phyloP scores from a whole-genome alignment of 352 stramenopile species.

The Phytophthora vignae region DNA sequence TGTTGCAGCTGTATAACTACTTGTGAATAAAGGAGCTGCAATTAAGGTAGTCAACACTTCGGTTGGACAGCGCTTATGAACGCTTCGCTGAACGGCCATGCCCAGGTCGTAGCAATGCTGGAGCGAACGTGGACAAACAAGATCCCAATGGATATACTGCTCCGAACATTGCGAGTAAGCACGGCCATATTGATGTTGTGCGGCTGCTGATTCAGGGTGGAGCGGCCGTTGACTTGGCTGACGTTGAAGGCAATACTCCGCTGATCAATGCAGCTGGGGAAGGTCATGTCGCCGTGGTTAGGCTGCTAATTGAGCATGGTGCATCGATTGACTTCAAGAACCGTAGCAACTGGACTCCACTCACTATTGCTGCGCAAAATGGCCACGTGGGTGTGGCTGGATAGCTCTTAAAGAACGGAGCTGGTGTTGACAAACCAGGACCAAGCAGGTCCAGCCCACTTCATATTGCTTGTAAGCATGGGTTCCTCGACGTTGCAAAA shows the following conservation, averaged over 20 bases:
- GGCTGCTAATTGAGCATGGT: slow-evolving; percentile 5
- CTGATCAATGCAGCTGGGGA: slow-evolving; percentile 9
- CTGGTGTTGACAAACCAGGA: background rate
- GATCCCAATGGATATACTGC: background rate
- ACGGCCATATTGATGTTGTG: background rate
- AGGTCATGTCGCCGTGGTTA: slow-evolving; percentile 6
- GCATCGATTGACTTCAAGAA: slow-evolving; percentile 8
- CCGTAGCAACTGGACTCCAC: background rate
- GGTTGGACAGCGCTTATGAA: background rate
- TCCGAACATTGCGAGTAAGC: slow-evolving; percentile 1
- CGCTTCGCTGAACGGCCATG: background rate
- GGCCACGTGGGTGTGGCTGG: background rate
- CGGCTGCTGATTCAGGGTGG: slow-evolving; percentile 15
- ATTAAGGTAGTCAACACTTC: background rate
- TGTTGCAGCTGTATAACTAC: background rate
- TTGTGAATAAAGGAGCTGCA: background rate
- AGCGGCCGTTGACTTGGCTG: slow-evolving; percentile 12
- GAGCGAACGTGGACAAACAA: slow-evolving; percentile 10
- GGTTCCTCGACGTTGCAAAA: background rate
- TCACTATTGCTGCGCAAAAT: background rate
- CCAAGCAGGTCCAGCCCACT: background rate
- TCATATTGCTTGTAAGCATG: background rate
- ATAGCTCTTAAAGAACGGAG: background rate
- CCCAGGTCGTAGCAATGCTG: slow-evolving; percentile 2
- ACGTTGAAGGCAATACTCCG: slow-evolving; percentile 3